Percentiles rank a stretch among this genome's conserved stretches.
These are phyloP conservation scores for Ophiostoma novo-ulmi DNA, from an alignment of 2,329 filamentous ascomycete genomes.

Conservation along the genomic window DNA sequence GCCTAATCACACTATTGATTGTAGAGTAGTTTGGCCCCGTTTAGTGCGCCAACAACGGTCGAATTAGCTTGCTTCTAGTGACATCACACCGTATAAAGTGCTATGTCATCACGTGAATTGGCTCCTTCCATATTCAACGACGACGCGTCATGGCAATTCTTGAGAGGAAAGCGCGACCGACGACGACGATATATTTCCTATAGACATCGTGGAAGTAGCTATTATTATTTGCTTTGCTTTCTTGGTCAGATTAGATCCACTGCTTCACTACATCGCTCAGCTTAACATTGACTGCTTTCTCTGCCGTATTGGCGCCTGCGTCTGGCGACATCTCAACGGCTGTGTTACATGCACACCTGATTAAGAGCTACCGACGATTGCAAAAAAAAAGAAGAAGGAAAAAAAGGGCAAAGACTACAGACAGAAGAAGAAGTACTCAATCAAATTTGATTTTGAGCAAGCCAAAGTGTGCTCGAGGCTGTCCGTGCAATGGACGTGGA, in stretches of 20 bases:
- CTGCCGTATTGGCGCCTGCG: no score
- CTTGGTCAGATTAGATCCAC: no score
- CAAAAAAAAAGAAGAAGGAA: not conserved
- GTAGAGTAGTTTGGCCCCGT: not conserved
- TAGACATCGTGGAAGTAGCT: not conserved
- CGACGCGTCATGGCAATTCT: not conserved
- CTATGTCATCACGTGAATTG: slow-evolving; percentile 2
- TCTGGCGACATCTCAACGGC: not conserved
- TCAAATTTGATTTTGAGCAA: not conserved
- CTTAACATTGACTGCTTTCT: no score
- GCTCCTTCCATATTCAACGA: not conserved
- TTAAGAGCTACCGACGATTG: not conserved
- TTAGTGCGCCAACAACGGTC: not conserved
- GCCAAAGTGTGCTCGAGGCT: not conserved
- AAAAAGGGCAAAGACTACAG: not conserved
- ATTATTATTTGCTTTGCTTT: not conserved
- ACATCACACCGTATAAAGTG: not conserved
- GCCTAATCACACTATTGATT: not conserved
- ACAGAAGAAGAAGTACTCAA: not conserved
- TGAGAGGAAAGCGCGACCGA: not conserved
- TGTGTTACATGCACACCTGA: not conserved
- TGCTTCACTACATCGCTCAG: not conserved
- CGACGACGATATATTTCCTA: not conserved
- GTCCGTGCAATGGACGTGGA: slow-evolving; percentile 2
- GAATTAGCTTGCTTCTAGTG: not conserved